phyloP scores from a whole-genome alignment of 495 filamentous ascomycete genomes.

The Aspergillus baeticus region DNA sequence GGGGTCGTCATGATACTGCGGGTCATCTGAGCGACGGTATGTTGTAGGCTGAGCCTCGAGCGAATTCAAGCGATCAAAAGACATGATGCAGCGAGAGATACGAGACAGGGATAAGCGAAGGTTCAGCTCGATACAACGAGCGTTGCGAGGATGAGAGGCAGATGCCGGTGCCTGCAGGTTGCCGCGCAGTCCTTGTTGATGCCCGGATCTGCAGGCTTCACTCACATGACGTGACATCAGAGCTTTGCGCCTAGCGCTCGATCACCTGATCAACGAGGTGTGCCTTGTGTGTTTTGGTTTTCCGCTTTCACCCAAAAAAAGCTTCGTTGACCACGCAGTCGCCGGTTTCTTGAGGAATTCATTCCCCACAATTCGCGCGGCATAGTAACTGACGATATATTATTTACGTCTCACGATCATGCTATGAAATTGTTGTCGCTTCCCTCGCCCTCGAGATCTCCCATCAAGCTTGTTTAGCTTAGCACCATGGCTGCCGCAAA shows the following conservation, averaged over 20 bases:
- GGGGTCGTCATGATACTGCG: conserved; percentile 79
- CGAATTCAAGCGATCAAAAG: conserved; percentile 81
- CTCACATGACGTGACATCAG: conserved; percentile 29
- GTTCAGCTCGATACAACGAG: conserved; percentile 1
- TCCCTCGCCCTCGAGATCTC: conserved; percentile 16
- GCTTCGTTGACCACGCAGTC: conserved; percentile 20
- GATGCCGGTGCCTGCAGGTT: conserved; percentile 15
- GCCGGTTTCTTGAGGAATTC: neutral
- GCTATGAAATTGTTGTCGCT: conserved; percentile 27
- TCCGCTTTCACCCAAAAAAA: conserved; percentile 22
- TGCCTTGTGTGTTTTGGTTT: conserved; percentile 46
- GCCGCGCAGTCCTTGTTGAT: conserved; percentile 16
- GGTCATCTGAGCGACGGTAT: conserved; percentile 66
- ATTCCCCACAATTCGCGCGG: conserved; percentile 1
- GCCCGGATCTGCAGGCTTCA: conserved; percentile 31
- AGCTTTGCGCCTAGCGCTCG: conserved; percentile 13
- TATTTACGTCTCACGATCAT: conserved; percentile 29
- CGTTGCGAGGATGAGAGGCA: neutral
- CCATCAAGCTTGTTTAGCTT: conserved; percentile 26
- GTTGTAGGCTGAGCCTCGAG: conserved; percentile 80
- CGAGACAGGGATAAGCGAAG: conserved; percentile 9
- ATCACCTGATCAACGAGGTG: conserved; percentile 28
- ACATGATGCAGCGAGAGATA: conserved; percentile 57
- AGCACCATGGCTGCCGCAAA: conserved; percentile 47
- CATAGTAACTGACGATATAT: conserved; percentile 6